phyloP scores from a whole-genome alignment of 75 land plant species.

The Isoetes taiwanensis region DNA sequence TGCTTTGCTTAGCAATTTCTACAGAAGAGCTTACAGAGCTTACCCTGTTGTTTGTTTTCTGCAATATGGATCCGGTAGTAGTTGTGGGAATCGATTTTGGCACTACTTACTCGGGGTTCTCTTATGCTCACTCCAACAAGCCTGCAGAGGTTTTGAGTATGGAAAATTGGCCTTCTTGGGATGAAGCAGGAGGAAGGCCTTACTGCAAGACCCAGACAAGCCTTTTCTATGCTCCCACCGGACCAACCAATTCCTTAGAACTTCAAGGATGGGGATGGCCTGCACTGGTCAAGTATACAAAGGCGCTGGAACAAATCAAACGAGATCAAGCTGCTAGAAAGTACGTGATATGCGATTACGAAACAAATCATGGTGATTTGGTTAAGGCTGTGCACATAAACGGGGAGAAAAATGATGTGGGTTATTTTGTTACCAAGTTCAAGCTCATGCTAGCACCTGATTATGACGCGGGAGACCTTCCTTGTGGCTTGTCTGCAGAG shows the following conservation, averaged over 20 bases:
- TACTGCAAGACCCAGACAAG: slow-evolving; percentile 7
- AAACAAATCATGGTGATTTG: no score
- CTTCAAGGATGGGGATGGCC: no score
- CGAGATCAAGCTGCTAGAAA: no score
- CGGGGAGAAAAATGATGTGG: neutral
- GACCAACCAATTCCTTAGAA: no score
- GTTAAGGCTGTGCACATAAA: no score
- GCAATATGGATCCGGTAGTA: neutral
- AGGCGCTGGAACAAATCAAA: no score
- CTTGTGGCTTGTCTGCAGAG: neutral
- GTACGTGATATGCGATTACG: no score
- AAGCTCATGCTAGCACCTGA: neutral
- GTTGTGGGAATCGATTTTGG: slow-evolving; percentile 4
- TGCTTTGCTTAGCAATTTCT: no score
- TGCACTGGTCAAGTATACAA: no score
- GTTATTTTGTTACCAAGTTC: neutral
- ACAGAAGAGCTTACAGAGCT: no score
- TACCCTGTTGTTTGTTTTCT: no score
- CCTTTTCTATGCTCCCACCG: no score
- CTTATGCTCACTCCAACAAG: neutral
- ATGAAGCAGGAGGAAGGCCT: neutral
- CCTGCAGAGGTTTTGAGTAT: neutral
- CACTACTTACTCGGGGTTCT: slow-evolving; percentile 1
- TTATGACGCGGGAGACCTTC: neutral
- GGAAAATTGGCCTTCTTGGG: neutral